Evolutionary conservation across 495 filamentous ascomycete genomes (phyloP).

Genomic region (Penicillium macrosclerotiorum): DNA sequence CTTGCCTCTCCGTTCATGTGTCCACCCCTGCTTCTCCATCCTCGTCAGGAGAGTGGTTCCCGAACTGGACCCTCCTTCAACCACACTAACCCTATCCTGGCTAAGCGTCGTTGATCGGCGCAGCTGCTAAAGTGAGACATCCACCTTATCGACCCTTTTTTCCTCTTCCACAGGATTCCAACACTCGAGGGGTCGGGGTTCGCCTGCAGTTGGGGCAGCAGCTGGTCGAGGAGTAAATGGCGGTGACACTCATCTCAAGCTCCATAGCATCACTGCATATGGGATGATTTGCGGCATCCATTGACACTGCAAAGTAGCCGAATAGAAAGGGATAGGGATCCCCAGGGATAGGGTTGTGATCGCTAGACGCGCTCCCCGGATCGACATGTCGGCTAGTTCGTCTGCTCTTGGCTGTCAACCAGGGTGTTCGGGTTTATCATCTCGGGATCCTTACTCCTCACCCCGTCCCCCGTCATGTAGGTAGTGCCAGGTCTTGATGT

Average conservation of each 20-base stretch:
- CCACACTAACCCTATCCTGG: constrained; percentile 9
- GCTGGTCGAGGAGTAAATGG: constrained; percentile 1
- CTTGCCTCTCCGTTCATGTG: background rate
- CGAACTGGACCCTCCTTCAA: background rate
- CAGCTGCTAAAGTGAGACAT: constrained; percentile 13
- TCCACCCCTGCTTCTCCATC: too few species aligned
- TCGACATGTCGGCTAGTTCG: constrained; percentile 11
- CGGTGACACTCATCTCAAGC: background rate
- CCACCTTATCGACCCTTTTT: constrained; percentile 1
- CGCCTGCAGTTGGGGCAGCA: constrained; percentile 8
- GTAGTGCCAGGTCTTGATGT: too few species aligned
- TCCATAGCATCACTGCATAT: background rate
- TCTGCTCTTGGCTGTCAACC: background rate
- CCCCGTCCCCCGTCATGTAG: too few species aligned
- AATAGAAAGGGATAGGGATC: background rate
- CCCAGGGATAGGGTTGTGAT: background rate
- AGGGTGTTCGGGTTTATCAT: too few species aligned
- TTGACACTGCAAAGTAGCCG: background rate
- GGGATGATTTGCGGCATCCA: background rate
- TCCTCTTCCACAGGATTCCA: too few species aligned
- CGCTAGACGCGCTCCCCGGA: constrained; percentile 17
- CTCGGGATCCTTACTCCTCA: too few species aligned
- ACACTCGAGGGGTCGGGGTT: too few species aligned
- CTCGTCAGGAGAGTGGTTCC: background rate
- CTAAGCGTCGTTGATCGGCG: constrained; percentile 17